Evolutionary conservation across 805 yeast genomes (phyloP).

Genomic region (Ogataea methanolica): DNA sequence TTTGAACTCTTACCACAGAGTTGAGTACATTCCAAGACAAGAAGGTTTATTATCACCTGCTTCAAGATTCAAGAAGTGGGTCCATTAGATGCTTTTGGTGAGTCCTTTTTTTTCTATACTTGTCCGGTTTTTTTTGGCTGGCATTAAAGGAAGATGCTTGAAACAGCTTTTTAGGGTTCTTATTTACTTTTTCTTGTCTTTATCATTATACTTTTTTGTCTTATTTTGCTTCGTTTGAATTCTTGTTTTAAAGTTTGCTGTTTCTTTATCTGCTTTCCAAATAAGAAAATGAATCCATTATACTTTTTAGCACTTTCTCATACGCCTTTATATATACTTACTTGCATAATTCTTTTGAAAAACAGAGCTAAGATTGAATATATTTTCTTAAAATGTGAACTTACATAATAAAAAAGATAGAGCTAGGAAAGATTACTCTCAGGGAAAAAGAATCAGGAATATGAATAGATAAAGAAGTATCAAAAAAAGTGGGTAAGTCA

Average conservation of each 20-base stretch:
- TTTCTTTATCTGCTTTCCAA: background rate
- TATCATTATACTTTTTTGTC: background rate
- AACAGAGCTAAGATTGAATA: too few relatives aligned
- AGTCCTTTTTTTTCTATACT: background rate
- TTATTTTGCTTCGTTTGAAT: background rate
- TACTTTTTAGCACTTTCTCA: too few relatives aligned
- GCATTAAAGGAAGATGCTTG: too few relatives aligned
- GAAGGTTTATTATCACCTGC: conserved; percentile 63
- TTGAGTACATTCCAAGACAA: conserved; percentile 76
- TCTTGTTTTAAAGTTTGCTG: background rate
- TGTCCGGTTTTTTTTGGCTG: background rate
- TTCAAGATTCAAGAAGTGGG: conserved; percentile 54
- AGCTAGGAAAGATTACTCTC: too few relatives aligned
- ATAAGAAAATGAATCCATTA: too few relatives aligned
- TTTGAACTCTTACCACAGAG: conserved; percentile 76
- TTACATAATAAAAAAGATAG: background rate
- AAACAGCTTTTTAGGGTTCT: too few relatives aligned
- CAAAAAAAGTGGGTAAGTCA: background rate
- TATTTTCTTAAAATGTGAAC: background rate
- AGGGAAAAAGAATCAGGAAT: too few relatives aligned
- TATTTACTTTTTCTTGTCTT: too few relatives aligned
- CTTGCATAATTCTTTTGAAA: too few relatives aligned
- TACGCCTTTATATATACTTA: too few relatives aligned
- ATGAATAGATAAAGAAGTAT: background rate
- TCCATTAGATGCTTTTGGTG: conserved; percentile 28